Conservation (phyloP, 768 basidiomycete species). For the Cystobasidium ongulense region DNA sequence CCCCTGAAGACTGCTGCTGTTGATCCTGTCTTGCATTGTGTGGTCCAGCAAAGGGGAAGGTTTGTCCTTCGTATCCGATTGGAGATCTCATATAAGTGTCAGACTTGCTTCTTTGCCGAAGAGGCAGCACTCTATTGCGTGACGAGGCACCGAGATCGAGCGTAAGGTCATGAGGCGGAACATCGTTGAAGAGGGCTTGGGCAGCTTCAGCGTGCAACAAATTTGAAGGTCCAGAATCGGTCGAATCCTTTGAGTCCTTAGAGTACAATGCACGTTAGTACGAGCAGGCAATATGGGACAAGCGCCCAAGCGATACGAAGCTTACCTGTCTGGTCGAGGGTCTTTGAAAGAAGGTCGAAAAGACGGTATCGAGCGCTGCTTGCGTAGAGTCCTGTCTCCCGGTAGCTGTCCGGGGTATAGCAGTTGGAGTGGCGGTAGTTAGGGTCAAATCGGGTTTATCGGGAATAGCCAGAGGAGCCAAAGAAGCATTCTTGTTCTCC, state of each 20-base stretch:
- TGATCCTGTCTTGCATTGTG: not conserved
- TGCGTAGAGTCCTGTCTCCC: constrained; percentile 27
- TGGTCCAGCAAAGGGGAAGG: not conserved
- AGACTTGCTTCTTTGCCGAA: constrained; percentile 23
- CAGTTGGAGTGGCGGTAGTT: constrained; percentile 26
- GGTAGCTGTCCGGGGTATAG: constrained; percentile 13
- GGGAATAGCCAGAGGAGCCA: constrained; percentile 24
- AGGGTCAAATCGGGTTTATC: constrained; percentile 18
- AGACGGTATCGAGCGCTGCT: constrained; percentile 29
- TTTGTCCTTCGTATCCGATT: not conserved
- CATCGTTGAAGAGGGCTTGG: constrained; percentile 24
- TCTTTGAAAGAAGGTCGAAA: constrained; percentile 28
- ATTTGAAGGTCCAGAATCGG: constrained; percentile 5
- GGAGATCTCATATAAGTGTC: constrained; percentile 26
- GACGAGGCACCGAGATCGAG: constrained; percentile 1
- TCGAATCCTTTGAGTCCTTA: constrained; percentile 25
- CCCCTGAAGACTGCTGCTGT: not conserved
- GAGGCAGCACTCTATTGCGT: not conserved
- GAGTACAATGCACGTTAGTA: not conserved
- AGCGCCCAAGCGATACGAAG: not conserved
- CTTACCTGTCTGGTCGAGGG: not conserved
- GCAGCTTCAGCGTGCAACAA: not conserved
- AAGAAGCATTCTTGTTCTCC: not conserved
- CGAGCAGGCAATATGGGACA: not conserved
- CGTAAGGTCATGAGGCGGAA: constrained; percentile 6